Evolutionary conservation across 1,139 yeast species (phyloP).

Genomic region (Hanseniaspora gamundiae): DNA sequence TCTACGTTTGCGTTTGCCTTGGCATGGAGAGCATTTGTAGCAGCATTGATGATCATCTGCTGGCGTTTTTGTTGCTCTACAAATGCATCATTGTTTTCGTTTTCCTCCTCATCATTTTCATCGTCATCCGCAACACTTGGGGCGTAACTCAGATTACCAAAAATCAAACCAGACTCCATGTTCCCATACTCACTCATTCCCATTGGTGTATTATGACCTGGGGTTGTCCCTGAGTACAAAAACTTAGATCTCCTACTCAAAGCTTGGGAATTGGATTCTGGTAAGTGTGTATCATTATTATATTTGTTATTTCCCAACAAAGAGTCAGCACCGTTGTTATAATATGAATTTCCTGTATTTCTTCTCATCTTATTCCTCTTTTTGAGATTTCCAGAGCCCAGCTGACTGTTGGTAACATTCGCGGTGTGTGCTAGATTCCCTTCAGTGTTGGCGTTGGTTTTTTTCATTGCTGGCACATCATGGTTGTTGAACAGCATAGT

Average conservation of each 20-base stretch:
- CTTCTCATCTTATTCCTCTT: not conserved
- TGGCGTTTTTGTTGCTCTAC: not conserved
- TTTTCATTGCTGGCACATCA: too few relatives aligned
- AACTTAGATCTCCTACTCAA: not conserved
- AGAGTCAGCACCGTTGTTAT: slow-evolving; percentile 1
- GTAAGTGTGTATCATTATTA: not conserved
- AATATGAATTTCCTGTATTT: slow-evolving; percentile 1
- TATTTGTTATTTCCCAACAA: not conserved
- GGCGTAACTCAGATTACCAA: not conserved
- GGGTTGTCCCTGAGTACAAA: not conserved
- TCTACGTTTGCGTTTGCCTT: slow-evolving; percentile 3
- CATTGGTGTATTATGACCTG: not conserved
- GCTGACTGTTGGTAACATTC: too few relatives aligned
- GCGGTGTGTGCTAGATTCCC: not conserved
- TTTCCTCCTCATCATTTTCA: not conserved
- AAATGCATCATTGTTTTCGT: not conserved
- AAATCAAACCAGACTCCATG: not conserved
- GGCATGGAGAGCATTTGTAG: not conserved
- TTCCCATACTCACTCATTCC: not conserved
- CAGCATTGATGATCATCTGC: not conserved
- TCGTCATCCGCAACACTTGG: not conserved
- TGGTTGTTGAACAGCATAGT: not conserved
- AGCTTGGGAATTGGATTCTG: not conserved
- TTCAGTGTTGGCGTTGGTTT: too few relatives aligned
- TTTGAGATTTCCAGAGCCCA: not conserved